These are phyloP conservation scores for Cucurbita maxima DNA, from an alignment of 306 rosid species.

Conservation along the genomic window DNA sequence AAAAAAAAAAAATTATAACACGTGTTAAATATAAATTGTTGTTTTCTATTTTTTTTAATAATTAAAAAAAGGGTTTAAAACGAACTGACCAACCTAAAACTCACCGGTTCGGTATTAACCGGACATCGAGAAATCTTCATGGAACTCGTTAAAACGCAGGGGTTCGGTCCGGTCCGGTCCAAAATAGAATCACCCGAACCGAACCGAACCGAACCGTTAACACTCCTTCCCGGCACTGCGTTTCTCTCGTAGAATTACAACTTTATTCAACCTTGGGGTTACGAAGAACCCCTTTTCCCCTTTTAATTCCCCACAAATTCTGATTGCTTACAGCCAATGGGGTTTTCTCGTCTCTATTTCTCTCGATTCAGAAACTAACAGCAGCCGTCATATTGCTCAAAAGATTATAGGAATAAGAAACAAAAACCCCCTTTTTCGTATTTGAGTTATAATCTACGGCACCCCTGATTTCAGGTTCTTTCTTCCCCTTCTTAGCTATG, in stretches of 20 bases:
- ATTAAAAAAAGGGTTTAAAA: too few relatives aligned
- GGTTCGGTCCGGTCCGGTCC: too few relatives aligned
- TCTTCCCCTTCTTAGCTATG: constrained; percentile 24
- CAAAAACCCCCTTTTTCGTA: background rate
- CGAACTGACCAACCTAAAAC: too few relatives aligned
- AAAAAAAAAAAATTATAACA: too few relatives aligned
- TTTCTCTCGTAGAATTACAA: background rate
- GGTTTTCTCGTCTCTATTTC: background rate
- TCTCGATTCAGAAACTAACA: background rate
- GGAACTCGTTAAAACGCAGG: too few relatives aligned
- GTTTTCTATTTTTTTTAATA: too few relatives aligned
- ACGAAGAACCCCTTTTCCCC: background rate
- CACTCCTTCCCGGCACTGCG: too few relatives aligned
- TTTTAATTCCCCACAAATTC: background rate
- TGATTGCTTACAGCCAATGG: background rate
- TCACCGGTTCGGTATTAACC: too few relatives aligned
- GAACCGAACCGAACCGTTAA: too few relatives aligned
- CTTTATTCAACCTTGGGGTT: background rate
- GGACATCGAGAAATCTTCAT: too few relatives aligned
- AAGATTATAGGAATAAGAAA: background rate
- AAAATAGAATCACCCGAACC: too few relatives aligned
- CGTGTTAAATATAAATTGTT: too few relatives aligned
- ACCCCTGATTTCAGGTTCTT: background rate
- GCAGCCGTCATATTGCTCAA: background rate
- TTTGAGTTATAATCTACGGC: background rate